Conservation (phyloP, 164 flowering plant species). For the Vitis labrusca region DNA sequence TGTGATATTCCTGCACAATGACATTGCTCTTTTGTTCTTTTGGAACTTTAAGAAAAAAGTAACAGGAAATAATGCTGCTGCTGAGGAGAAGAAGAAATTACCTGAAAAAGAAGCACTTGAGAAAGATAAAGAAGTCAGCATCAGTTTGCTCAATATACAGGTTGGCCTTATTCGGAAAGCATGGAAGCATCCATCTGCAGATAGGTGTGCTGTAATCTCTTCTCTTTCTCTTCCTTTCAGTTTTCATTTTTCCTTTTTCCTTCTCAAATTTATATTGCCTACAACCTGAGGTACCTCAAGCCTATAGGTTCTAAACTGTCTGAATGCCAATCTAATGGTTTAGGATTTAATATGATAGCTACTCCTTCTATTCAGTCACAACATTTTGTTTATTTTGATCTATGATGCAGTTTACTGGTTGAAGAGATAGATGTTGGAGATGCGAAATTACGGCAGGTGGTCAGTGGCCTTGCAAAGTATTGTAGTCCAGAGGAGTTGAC, state of each 20-base stretch:
- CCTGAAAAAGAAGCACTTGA: constrained; percentile 53
- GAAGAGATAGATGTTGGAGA: constrained; percentile 98
- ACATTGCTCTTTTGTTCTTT: constrained; percentile 12
- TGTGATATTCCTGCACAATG: background rate
- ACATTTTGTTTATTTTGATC: constrained; percentile 4
- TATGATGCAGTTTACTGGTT: constrained; percentile 70
- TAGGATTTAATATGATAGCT: background rate
- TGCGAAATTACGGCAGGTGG: constrained; percentile 81
- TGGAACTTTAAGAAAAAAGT: constrained; percentile 37
- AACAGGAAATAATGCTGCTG: constrained; percentile 36
- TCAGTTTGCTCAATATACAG: constrained; percentile 79
- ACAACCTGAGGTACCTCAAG: background rate
- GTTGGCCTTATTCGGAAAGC: constrained; percentile 93
- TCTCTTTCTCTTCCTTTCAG: background rate
- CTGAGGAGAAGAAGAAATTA: constrained; percentile 53
- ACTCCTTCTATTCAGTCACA: background rate
- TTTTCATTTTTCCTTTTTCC: background rate
- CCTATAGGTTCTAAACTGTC: background rate
- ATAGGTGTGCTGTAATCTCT: constrained; percentile 57
- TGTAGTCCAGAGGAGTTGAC: constrained; percentile 72
- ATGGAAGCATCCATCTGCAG: constrained; percentile 98
- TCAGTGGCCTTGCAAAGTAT: constrained; percentile 94
- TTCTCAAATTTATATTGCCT: background rate
- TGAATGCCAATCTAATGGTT: background rate
- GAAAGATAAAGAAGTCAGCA: constrained; percentile 65